Evolutionary conservation across 352 stramenopile genomes (phyloP).

Genomic region (Phytopythium vexans): DNA sequence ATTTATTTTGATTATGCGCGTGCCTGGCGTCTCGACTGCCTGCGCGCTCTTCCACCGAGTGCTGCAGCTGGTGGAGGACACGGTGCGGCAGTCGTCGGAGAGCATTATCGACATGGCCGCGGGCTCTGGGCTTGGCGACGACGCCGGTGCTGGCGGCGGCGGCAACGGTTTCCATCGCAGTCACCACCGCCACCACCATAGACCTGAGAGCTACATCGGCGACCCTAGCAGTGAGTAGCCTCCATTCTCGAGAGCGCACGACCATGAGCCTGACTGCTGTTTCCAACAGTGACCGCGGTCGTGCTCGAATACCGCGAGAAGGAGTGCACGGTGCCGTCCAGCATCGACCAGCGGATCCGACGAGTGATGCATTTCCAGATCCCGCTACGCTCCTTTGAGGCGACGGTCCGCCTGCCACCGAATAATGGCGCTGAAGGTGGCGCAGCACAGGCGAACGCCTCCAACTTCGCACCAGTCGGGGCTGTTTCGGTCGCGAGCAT

Average conservation of each 20-base stretch:
- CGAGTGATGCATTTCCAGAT: slow-evolving; percentile 89
- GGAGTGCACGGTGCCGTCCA: slow-evolving; percentile 73
- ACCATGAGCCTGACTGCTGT: too few relatives aligned
- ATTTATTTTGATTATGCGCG: slow-evolving; percentile 73
- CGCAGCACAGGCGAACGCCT: too few relatives aligned
- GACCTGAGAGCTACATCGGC: slow-evolving; percentile 52
- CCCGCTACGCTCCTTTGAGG: slow-evolving; percentile 79
- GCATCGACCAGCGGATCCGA: slow-evolving; percentile 84
- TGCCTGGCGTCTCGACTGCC: slow-evolving; percentile 64
- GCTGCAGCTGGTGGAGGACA: slow-evolving; percentile 69
- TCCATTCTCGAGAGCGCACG: neutral
- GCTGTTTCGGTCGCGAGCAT: too few relatives aligned
- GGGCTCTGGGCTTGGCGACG: slow-evolving; percentile 21
- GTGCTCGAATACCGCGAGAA: slow-evolving; percentile 88
- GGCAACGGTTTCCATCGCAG: slow-evolving; percentile 26
- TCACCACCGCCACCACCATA: slow-evolving; percentile 23
- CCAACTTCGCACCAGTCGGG: too few relatives aligned
- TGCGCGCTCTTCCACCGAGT: slow-evolving; percentile 70
- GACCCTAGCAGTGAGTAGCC: slow-evolving; percentile 58
- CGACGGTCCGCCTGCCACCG: slow-evolving; percentile 68
- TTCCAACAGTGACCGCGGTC: slow-evolving; percentile 62
- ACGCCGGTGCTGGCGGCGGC: slow-evolving; percentile 11
- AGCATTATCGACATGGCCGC: slow-evolving; percentile 17
- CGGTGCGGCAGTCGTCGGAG: slow-evolving; percentile 38
- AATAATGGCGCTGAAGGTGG: slow-evolving; percentile 7